A percentile compares a stretch with the other conserved stretches of the same genome.
Evolutionary conservation across 352 stramenopile genomes (phyloP).

Genomic region (Aphanomyces cochlioides): DNA sequence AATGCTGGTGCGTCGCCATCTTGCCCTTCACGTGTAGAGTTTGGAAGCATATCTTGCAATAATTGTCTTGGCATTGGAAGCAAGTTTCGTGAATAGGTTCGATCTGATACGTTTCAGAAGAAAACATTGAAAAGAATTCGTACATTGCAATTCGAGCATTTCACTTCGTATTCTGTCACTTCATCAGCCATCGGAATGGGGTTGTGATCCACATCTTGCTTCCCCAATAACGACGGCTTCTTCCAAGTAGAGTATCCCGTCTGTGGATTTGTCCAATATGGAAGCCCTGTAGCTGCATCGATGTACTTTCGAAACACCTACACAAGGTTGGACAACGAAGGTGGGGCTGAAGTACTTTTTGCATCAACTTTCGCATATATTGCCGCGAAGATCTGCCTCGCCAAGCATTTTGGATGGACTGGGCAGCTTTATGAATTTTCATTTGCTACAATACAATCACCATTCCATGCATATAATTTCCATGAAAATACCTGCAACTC

Average conservation of each 20-base stretch:
- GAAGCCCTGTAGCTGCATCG: constrained; percentile 52
- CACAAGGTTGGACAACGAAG: neutral
- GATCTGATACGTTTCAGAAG: constrained; percentile 6
- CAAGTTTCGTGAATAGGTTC: constrained; percentile 17
- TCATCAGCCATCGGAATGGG: constrained; percentile 38
- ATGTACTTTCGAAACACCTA: constrained; percentile 67
- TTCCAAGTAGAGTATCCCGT: constrained; percentile 66
- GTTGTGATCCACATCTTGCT: constrained; percentile 51
- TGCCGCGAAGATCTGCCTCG: neutral
- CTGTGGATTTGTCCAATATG: constrained; percentile 68
- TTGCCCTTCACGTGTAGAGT: constrained; percentile 25
- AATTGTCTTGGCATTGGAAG: constrained; percentile 29
- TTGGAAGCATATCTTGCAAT: constrained; percentile 10
- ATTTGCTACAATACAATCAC: constrained; percentile 19
- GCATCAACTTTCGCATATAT: constrained; percentile 17
- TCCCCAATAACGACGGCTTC: constrained; percentile 48
- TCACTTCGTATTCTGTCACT: constrained; percentile 11
- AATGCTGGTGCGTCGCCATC: constrained; percentile 11
- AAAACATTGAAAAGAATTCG: neutral
- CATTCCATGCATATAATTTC: neutral
- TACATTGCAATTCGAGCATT: constrained; percentile 29
- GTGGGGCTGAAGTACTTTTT: neutral
- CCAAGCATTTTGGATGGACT: constrained; percentile 13
- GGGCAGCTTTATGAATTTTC: neutral
- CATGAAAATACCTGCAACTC: constrained; percentile 16